A percentile compares a stretch with the other conserved stretches of the same genome.
Evolutionary conservation across 2,329 filamentous ascomycete species (phyloP).

Genomic region (Trichoderma sp.): DNA sequence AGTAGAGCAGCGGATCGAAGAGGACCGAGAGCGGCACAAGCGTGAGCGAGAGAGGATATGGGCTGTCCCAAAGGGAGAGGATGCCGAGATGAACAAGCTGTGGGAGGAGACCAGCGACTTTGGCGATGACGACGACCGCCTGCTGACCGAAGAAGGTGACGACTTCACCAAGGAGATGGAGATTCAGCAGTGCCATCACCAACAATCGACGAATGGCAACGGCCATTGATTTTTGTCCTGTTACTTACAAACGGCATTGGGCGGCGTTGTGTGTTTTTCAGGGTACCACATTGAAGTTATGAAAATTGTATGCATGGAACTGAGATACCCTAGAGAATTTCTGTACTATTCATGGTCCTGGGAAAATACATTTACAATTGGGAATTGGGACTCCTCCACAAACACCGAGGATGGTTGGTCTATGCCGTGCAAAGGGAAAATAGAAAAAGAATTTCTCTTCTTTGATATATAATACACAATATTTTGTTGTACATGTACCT

Average conservation of each 20-base stretch:
- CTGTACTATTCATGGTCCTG: not conserved
- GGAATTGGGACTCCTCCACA: not conserved
- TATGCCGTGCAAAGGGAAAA: not conserved
- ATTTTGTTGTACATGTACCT: conserved; percentile 40
- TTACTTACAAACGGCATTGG: conserved; percentile 22
- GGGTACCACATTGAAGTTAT: not conserved
- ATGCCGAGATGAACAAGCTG: conserved; percentile 71
- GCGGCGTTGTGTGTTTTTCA: conserved; percentile 29
- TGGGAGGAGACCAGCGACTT: conserved; percentile 87
- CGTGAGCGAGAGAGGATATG: conserved; percentile 87
- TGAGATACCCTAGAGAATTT: conserved; percentile 32
- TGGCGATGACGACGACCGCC: conserved; percentile 78
- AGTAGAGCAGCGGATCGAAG: conserved; percentile 93
- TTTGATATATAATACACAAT: conserved; percentile 37
- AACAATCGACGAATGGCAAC: conserved; percentile 33
- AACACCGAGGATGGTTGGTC: conserved; percentile 2
- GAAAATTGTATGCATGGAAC: conserved; percentile 5
- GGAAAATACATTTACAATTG: not conserved
- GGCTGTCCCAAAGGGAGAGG: conserved; percentile 66
- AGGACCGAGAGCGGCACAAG: conserved; percentile 94
- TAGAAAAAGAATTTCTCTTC: conserved; percentile 26
- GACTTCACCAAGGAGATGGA: conserved; percentile 46
- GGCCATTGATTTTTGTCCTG: conserved; percentile 22
- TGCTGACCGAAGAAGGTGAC: conserved; percentile 68
- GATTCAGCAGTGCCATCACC: conserved; percentile 40